Conservation (phyloP, 1,284 basidiomycete genomes). For the Cryptococcus depauperatus region DNA sequence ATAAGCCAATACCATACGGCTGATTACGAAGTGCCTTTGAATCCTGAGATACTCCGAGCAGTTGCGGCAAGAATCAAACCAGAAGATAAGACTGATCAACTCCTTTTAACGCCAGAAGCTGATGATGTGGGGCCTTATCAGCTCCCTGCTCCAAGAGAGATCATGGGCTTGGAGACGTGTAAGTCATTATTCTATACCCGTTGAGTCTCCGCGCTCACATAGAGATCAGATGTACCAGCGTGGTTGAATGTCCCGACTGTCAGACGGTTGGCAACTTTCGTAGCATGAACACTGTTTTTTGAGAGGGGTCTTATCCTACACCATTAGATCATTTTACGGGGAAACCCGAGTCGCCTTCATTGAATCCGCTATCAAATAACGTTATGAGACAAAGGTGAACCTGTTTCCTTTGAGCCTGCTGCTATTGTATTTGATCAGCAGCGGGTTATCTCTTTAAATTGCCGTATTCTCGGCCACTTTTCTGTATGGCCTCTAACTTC, state of each 20-base stretch:
- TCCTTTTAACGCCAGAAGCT: conserved; percentile 85
- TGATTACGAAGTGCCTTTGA: conserved; percentile 84
- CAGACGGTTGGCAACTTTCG: conserved; percentile 33
- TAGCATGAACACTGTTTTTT: conserved; percentile 14
- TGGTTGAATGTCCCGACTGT: conserved; percentile 35
- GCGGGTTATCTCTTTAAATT: too few relatives aligned
- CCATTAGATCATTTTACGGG: too few relatives aligned
- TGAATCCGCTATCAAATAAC: too few relatives aligned
- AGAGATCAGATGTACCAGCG: conserved; percentile 31
- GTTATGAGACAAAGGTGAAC: too few relatives aligned
- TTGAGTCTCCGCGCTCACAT: background rate
- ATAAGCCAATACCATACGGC: conserved; percentile 98
- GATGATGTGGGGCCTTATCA: conserved; percentile 78
- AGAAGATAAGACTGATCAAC: conserved; percentile 89
- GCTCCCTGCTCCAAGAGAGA: conserved; percentile 41
- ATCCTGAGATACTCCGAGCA: conserved; percentile 90
- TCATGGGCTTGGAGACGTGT: conserved; percentile 44
- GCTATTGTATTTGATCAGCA: too few relatives aligned
- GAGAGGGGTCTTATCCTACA: background rate
- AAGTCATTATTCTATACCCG: conserved; percentile 13
- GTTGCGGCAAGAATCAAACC: conserved; percentile 88
- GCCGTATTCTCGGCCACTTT: too few relatives aligned
- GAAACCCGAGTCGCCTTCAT: too few relatives aligned
- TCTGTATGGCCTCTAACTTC: too few relatives aligned
- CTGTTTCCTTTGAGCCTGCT: too few relatives aligned